Evolutionary conservation across 2,329 filamentous ascomycete species (phyloP).

Genomic region (Arthroderma uncinatum): DNA sequence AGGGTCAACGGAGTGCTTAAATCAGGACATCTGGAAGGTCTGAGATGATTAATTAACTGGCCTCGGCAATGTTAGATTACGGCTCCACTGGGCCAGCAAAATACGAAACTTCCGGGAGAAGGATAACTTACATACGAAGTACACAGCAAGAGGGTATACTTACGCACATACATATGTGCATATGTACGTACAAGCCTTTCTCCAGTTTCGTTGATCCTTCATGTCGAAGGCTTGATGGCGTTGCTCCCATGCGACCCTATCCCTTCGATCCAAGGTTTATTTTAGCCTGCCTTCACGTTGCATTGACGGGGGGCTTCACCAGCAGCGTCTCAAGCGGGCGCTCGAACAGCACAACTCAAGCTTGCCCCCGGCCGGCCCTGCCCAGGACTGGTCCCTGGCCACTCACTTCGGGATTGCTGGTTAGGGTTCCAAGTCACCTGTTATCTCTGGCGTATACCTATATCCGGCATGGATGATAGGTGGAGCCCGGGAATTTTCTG

Average conservation of each 20-base stretch:
- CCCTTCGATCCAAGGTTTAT: no score
- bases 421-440: not conserved
- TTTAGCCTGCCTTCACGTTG: no score
- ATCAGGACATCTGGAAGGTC: not conserved
- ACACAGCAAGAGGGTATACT: no score
- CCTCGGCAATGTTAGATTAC: not conserved
- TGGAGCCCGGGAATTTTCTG: constrained; percentile 5
- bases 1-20: not conserved
- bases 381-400: not conserved
- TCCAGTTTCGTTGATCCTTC: no score
- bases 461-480: not conserved
- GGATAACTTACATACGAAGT: not conserved
- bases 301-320: no score
- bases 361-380: not conserved
- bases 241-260: no score
- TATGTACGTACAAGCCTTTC: no score
- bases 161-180: no score
- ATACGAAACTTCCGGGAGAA: constrained; percentile 3
- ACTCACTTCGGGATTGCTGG: not conserved
- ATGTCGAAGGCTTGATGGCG: no score
- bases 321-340: no score
- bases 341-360: no score
- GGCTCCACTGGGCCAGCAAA: not conserved
- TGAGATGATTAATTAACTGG: not conserved
- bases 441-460: not conserved